Evolutionary conservation across 495 filamentous ascomycete genomes (phyloP), one percentile per base, ranked within the genome.

Genomic region (Baudoinia panamericana): DNA sequence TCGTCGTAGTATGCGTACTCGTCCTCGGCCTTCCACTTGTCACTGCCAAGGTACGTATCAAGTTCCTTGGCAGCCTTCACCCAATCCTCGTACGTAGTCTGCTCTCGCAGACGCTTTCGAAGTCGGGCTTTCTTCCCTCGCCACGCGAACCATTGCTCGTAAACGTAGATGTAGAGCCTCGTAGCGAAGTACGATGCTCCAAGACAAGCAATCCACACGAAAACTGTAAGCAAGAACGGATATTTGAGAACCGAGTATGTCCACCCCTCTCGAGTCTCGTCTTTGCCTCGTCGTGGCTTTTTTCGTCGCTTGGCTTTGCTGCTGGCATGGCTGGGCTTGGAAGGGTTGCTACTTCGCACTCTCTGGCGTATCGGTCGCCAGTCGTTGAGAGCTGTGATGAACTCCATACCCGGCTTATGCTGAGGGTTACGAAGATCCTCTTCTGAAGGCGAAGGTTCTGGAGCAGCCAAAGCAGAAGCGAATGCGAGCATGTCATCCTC

Each of bases 1-100:
- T 75, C 73, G 58, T 96, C 85, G 55, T 97, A 97, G 62, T 95
- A 96, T 11, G 86, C 90, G 63, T 86, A 96, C 40, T 82, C 84
- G 46, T 93, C 84, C 16, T 68, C 67, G 51, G 79, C 69, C 59
- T 87, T 95, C 92, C 92, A 97, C 41, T 64, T 55, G 45, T 82
- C 75, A 46, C 85, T 88, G 1, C 85, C 84, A 26, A 96, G 66
- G 56, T 84, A 80, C 7, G 60, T 62, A 64, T 97, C 90, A 59
- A 96, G 67, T 45, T 79, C 69, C 50, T 76, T 72, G 7, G 92
- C 87, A 3, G 75, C 78, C 12, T 59, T 54, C 23, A 83, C 70
- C 90, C 90, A 97, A 48, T 90, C 83, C 24, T 64, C 57, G 58
- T 96, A 96, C 44, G 63, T 78, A 6, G 62, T 73, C 43, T 84